Base-by-base conservation (phyloP, 179 eudicot species). In the Sideroxylon spinosum region DNA sequence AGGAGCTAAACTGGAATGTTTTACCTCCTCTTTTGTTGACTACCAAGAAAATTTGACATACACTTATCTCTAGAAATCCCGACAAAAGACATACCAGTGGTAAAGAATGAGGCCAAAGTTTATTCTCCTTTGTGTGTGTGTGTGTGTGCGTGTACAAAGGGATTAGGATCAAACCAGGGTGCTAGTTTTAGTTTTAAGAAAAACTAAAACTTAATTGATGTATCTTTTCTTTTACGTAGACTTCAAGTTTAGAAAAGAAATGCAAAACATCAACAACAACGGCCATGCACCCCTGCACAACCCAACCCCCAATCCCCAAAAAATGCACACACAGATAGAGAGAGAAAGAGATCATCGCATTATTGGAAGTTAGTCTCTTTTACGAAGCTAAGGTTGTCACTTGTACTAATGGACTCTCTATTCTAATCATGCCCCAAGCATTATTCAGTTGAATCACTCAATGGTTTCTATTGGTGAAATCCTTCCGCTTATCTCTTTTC, bases 91-190 rank as follows among this genome's bases (percentile, higher is more conserved):
- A 71, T 71, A 20, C 44, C 19, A 52, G 9, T 50, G 17, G 65
- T 8, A 56, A 56, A 55, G 64, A 73, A 57, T 49, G 19, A 66
- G 53, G 48, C 29, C 65, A 73, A 56, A 73, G 44, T 57, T 60
- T n/a, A 71, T 19, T 28, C 3, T 32, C 3, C 1, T 32, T 37
- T 37, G 3, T 37, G 44, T 37, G 44, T 37, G 44, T 37, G 44
- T 37, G 44, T 29, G 37, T 29, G 37, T 29, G 37, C 3, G 37
- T 29, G 37, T 29, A 37, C 44, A 37, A 37, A 37, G 44, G 44
- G 44, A 37, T 37, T 37, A 37, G 44, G 44, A 37, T 37, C 44
- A 37, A 37, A 37, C 44, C 44, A 1, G 44, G 44, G 44, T 37
- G 44, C 44, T 37, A 37, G 44, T 37, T 37, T 37, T 37, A 37